phyloP scores from a whole-genome alignment of 2,329 filamentous ascomycete species.

The Aspergillus piperis region DNA sequence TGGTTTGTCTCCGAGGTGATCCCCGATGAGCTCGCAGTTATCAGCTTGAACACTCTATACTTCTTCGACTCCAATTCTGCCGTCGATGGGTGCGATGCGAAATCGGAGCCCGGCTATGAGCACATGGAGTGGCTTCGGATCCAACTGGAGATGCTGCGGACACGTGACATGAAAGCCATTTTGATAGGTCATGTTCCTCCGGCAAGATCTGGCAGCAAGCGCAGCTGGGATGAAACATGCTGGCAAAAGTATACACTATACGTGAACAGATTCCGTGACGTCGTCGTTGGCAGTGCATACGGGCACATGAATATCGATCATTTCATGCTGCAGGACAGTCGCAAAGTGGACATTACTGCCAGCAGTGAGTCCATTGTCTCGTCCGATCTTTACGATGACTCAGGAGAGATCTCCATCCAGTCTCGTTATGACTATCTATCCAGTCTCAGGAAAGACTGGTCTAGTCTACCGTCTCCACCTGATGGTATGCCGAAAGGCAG shows the following conservation, averaged over 20 bases:
- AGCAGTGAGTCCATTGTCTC: slow-evolving; percentile 21
- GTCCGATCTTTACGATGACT: slow-evolving; percentile 15
- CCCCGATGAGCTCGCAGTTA: slow-evolving; percentile 78
- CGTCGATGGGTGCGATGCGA: slow-evolving; percentile 82
- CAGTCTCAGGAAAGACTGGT: slow-evolving; percentile 77
- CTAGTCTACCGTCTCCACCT: slow-evolving; percentile 65
- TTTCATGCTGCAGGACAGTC: slow-evolving; percentile 86
- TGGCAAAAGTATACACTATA: slow-evolving; percentile 97
- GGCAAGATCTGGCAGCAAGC: slow-evolving; percentile 79
- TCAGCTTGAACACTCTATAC: slow-evolving; percentile 95
- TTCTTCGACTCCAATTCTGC: slow-evolving; percentile 92
- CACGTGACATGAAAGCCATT: slow-evolving; percentile 89
- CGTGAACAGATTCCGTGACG: slow-evolving; percentile 86
- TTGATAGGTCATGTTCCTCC: slow-evolving; percentile 93
- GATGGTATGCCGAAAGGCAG: slow-evolving; percentile 17
- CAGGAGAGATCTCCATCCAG: slow-evolving; percentile 39
- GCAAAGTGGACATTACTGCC: slow-evolving; percentile 66
- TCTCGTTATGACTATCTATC: slow-evolving; percentile 79
- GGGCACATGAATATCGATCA: slow-evolving; percentile 99
- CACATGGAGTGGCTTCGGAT: slow-evolving; percentile 96
- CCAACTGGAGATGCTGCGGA: slow-evolving; percentile 79
- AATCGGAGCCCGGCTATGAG: slow-evolving; percentile 83
- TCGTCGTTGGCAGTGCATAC: slow-evolving; percentile 76
- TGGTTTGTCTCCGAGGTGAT: slow-evolving; percentile 96
- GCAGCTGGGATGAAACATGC: slow-evolving; percentile 92